Percentiles rank a stretch among this genome's conserved stretches.
Evolutionary conservation across 768 basidiomycete genomes (phyloP).

Genomic region (Lyophyllum atratum): DNA sequence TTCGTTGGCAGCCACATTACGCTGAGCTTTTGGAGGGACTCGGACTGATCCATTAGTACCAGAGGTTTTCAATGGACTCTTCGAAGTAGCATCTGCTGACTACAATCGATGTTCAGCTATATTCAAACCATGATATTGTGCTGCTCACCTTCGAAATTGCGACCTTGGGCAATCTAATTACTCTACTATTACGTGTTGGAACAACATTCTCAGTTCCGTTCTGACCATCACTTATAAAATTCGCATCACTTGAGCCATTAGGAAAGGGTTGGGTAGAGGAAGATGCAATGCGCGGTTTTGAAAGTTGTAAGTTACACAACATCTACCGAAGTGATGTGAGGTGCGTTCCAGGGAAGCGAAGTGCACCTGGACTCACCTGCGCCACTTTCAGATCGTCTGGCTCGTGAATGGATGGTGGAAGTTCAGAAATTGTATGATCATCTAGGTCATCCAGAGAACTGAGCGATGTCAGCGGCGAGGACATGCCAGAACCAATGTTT

Average conservation of each 20-base stretch:
- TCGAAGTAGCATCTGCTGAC: slow-evolving; percentile 11
- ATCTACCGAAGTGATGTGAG: slow-evolving; percentile 30
- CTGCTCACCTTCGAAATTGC: slow-evolving; percentile 16
- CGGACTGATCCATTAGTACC: slow-evolving; percentile 16
- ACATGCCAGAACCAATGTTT: slow-evolving; percentile 51
- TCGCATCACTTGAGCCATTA: slow-evolving; percentile 19
- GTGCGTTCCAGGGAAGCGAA: not conserved
- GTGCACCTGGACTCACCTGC: slow-evolving; percentile 38
- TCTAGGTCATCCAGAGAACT: slow-evolving; percentile 71
- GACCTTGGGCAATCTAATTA: slow-evolving; percentile 15
- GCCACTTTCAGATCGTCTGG: slow-evolving; percentile 59
- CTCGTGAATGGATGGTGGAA: slow-evolving; percentile 29
- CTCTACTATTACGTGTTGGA: slow-evolving; percentile 17
- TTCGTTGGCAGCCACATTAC: slow-evolving; percentile 26
- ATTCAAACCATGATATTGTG: not conserved
- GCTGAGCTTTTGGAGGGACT: slow-evolving; percentile 14
- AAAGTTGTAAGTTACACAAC: slow-evolving; percentile 38
- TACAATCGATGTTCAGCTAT: not conserved
- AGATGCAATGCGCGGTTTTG: slow-evolving; percentile 12
- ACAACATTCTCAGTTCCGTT: slow-evolving; percentile 26
- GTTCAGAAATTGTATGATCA: slow-evolving; percentile 32
- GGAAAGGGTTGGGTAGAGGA: slow-evolving; percentile 5
- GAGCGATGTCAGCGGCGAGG: slow-evolving; percentile 73
- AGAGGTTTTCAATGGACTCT: slow-evolving; percentile 12
- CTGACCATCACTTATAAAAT: slow-evolving; percentile 29